A percentile compares a stretch with the other conserved stretches of the same genome.
Conservation (phyloP, 1,284 basidiomycete species). For the Cutaneotrichosporon sp. region DNA sequence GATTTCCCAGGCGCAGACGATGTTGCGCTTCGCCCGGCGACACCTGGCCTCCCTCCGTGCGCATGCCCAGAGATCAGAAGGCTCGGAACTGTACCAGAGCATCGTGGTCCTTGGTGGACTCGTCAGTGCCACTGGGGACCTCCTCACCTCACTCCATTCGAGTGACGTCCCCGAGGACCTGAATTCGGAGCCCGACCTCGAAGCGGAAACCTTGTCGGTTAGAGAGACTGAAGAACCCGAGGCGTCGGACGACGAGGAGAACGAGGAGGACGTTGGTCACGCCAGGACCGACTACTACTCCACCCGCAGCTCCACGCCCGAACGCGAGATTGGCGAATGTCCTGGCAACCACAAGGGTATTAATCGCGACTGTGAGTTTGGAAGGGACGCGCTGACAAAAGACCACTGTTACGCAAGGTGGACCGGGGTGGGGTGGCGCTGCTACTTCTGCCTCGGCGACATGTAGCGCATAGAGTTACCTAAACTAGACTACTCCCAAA, state of each 20-base stretch:
- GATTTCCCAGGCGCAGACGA: neutral
- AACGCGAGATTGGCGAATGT: neutral
- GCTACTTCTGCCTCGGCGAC: slow-evolving; percentile 2
- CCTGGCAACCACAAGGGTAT: neutral
- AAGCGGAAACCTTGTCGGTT: neutral
- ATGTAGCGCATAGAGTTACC: neutral
- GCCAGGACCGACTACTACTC: neutral
- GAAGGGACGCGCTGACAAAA: neutral
- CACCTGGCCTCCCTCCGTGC: neutral
- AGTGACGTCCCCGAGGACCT: neutral
- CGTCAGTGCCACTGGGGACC: neutral
- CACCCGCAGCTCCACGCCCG: neutral
- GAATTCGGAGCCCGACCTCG: neutral
- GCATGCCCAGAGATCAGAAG: neutral
- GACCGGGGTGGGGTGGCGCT: neutral
- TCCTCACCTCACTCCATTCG: neutral
- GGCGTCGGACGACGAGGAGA: neutral
- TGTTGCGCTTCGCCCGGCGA: neutral
- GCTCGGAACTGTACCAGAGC: neutral
- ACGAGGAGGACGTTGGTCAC: neutral
- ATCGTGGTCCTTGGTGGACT: neutral
- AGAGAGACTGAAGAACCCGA: neutral
- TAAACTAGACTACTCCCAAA: neutral
- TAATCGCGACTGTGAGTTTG: neutral
- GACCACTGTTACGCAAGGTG: neutral